Base-by-base conservation (phyloP, 192 early-diverging fungal species). In the Coemansia javaensis region DNA sequence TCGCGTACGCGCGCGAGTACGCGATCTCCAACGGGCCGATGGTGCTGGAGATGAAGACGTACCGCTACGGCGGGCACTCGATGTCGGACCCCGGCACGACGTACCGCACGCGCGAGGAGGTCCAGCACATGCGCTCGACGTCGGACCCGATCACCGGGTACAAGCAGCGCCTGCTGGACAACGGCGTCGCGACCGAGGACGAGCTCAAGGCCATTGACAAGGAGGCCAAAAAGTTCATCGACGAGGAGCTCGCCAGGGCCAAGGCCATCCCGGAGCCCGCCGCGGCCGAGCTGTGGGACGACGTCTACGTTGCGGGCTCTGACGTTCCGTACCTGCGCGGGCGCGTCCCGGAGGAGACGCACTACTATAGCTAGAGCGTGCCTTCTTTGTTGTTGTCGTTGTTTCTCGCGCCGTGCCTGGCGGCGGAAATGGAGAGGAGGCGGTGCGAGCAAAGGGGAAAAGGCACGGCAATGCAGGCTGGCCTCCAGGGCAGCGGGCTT, bases 11-110 rank as follows among this genome's bases (percentile, higher is more conserved):
- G 39, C 86, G 91, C 57, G 81, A 95, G 61, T 94, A 86, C 83
- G 82, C 84, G 4, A 47, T 81, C 33, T 57, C 66, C 56, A 87
- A 94, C 50, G 95, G 95, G 10, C 93, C 95, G 32, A 64, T 97
- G 44, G 81, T 98, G 23, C 79, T 96, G 69, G 93, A 98, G 81
- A 82, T 95, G 82, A 85, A 86, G 56, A 98, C 95, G 20, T 98
- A 98, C 80, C 91, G 93, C 44, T 98, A 98, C 78, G 95, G 93
- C 74, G 95, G 95, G 44, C 95, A 98, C 90, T 98, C 95, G 57
- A 98, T 98, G 95, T 98, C 93, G 48, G 93, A 98, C 76, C 95
- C 93, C 18, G 95, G 95, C 57, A 98, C 93, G 71, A 97, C 91
- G 32, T 98, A 98, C 88, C 87, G 95, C 57, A 93, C 92, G 47